These are phyloP conservation scores for Fagus sylvatica DNA, from an alignment of 306 rosid genomes.

Conservation along the genomic window DNA sequence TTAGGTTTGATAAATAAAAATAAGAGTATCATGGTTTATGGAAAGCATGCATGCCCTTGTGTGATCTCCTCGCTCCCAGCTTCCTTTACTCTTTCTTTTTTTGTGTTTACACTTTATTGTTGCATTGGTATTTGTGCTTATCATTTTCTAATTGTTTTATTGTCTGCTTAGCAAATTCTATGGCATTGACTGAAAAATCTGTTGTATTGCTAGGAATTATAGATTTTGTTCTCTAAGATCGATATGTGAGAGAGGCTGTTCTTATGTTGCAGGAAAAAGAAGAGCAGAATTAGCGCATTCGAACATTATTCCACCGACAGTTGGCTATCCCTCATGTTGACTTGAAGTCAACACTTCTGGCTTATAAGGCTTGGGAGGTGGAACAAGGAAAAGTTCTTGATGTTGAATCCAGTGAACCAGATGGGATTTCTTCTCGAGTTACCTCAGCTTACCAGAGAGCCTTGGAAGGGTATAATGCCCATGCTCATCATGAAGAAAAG, in stretches of 20 bases:
- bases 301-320: conserved; percentile 82
- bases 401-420: conserved; percentile 39
- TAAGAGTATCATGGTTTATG: no score
- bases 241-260: conserved; percentile 4
- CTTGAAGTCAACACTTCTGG: conserved; percentile 62
- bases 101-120: no score
- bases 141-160: background rate
- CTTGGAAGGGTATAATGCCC: conserved; percentile 69
- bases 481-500: conserved; percentile 61
- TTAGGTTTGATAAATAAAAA: no score
- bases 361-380: conserved; percentile 84
- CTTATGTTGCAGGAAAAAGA: conserved; percentile 60
- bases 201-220: background rate
- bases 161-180: background rate
- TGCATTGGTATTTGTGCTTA: background rate
- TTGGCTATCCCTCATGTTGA: conserved; percentile 75
- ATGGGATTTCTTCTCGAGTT: conserved; percentile 57
- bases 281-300: conserved; percentile 68
- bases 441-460: conserved; percentile 71
- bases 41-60: no score
- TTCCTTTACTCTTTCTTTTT: no score
- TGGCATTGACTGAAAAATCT: background rate
- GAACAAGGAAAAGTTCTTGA: conserved; percentile 54
- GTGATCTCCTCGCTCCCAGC: no score
- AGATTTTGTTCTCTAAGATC: background rate